Evolutionary conservation across 1,284 basidiomycete genomes (phyloP), one percentile per base, ranked within the genome.

Genomic region (Testicularia cyperi): DNA sequence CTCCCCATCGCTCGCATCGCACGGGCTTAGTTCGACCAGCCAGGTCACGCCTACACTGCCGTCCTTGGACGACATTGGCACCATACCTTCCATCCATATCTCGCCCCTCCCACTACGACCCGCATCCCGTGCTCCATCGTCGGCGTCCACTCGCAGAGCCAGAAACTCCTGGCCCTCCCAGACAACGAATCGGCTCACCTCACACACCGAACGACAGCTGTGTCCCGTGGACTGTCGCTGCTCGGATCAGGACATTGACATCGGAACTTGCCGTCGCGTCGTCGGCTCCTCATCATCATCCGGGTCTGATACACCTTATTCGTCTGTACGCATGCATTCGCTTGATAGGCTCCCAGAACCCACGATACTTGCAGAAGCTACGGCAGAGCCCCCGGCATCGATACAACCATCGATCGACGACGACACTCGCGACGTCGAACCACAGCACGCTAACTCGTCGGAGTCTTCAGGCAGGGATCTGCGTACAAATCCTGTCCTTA

Each of bases 191-290:
- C 10, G n/a, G n/a, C n/a, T 26, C 22, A 33, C 36, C 18, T 25
- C 36, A 15, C 27, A 26, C 4, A 14, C 24, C 10, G 24, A 6
- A 13, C 34, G 41, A 12, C 44, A 47, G 24, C 23, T 51, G 24
- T 63, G 54, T 25, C 60, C 60, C 3, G 49, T 34, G n/a, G 54
- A 58, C 19, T 63, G 54, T 29, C 49, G 60, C 30, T 63, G 60
- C 36, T 63, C 60, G 2, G 60, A 63, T 32, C 60, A 57, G 38
- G 60, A 63, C 6, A 48, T 63, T 21, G 45, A 57, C 25, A 38
- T 53, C 8, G 60, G 41, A 6, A 19, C 53, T 21, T 63, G 54
- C 38, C 45, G 60, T 19, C 44, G 60, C 27, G 54, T 47, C 2
- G 46, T 41, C 5, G 44, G 22, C 10, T 47, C 47, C 16, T 52